Conservation (phyloP, 768 basidiomycete genomes). For the Boletus patriciae region DNA sequence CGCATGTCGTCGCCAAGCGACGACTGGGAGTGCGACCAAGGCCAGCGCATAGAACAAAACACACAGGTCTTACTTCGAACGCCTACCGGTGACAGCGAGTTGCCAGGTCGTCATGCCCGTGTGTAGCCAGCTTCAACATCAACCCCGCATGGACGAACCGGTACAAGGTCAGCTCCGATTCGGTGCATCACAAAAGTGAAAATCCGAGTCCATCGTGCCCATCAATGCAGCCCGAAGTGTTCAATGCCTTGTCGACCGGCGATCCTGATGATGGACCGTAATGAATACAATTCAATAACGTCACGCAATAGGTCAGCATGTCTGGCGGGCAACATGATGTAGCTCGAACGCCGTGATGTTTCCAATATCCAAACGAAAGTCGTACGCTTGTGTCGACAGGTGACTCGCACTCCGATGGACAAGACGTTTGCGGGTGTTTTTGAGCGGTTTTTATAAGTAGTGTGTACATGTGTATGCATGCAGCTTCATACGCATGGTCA, state of each 20-base stretch:
- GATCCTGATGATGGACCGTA: neutral
- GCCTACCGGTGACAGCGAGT: too few species aligned
- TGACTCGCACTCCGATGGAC: neutral
- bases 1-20: too few species aligned
- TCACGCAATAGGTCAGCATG: neutral
- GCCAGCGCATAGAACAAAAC: too few species aligned
- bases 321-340: neutral
- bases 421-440: slow-evolving; percentile 4
- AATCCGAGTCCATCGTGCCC: too few species aligned
- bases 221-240: neutral
- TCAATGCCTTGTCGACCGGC: neutral
- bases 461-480: slow-evolving; percentile 18
- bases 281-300: neutral
- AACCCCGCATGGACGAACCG: too few species aligned
- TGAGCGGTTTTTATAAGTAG: slow-evolving; percentile 1
- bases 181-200: too few species aligned
- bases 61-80: too few species aligned
- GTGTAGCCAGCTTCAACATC: too few species aligned
- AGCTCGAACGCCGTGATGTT: neutral
- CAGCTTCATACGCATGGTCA: slow-evolving; percentile 21
- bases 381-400: neutral
- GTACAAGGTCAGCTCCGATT: too few species aligned
- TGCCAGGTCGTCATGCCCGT: too few species aligned
- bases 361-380: neutral
- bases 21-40: too few species aligned